Evolutionary conservation across 768 basidiomycete species (phyloP).

Genomic region (Gloeopeniophorella convolvens): DNA sequence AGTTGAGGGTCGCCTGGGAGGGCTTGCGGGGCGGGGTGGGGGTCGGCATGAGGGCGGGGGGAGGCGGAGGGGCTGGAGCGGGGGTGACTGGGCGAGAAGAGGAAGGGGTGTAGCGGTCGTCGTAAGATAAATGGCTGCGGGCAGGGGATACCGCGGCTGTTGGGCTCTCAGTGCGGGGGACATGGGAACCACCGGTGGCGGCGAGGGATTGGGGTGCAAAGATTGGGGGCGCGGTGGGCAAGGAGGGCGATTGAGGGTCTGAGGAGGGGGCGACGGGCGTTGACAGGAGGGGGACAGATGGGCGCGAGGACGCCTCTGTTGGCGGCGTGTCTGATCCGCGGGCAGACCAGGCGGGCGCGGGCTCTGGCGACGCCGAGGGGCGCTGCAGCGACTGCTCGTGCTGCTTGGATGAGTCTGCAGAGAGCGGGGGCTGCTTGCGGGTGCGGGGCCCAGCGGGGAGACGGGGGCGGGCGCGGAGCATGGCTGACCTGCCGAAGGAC

Average conservation of each 20-base stretch:
- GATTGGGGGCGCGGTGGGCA: neutral
- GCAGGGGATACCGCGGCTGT: neutral
- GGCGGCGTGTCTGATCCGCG: neutral
- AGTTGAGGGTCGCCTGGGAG: constrained; percentile 3
- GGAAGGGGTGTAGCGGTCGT: neutral
- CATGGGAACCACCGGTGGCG: neutral
- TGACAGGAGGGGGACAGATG: neutral
- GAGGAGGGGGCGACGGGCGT: neutral
- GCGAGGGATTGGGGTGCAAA: neutral
- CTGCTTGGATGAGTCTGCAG: neutral
- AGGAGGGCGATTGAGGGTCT: neutral
- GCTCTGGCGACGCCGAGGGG: neutral
- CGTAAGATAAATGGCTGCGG: neutral
- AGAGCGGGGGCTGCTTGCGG: neutral
- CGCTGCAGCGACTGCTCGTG: neutral
- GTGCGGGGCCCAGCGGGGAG: constrained; percentile 16
- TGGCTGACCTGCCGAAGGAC: neutral
- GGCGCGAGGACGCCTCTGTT: neutral
- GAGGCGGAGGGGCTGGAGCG: neutral
- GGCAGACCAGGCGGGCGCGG: neutral
- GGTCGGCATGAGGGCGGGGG: neutral
- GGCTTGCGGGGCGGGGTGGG: neutral
- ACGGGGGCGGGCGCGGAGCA: constrained; percentile 11
- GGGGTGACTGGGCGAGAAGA: constrained; percentile 10
- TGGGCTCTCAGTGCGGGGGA: neutral